These are phyloP conservation scores for Aspergillus candidus DNA, from an alignment of 2,329 filamentous ascomycete species.

Conservation along the genomic window DNA sequence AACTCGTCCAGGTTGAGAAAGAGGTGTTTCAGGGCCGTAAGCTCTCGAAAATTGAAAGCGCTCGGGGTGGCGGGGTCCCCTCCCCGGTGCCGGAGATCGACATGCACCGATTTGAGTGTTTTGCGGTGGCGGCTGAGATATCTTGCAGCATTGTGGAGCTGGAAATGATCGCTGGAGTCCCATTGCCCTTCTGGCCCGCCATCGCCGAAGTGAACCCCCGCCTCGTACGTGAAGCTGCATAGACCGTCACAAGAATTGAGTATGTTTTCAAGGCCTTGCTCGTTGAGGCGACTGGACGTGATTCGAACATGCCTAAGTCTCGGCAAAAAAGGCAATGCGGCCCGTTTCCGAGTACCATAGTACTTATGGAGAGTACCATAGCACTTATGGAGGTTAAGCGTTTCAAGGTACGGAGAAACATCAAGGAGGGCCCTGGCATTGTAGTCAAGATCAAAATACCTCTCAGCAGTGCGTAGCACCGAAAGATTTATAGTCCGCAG, in stretches of 20 bases:
- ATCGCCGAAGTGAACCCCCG: not conserved
- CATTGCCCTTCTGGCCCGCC: not conserved
- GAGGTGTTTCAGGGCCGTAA: constrained; percentile 2
- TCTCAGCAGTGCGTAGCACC: not conserved
- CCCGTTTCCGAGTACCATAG: not conserved
- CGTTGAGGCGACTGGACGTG: constrained; percentile 2
- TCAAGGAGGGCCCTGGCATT: not conserved
- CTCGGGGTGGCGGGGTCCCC: not conserved
- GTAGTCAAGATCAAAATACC: not conserved
- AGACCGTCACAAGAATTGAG: constrained; percentile 3
- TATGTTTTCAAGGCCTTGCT: constrained; percentile 1
- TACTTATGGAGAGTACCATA: constrained; percentile 1
- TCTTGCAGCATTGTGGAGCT: not conserved
- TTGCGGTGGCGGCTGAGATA: constrained; percentile 1
- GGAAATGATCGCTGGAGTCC: not conserved
- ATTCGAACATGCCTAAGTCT: constrained; percentile 4
- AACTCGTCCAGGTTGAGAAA: constrained; percentile 3
- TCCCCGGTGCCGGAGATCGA: constrained; percentile 1
- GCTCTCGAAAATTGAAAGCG: not conserved
- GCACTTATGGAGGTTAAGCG: constrained; percentile 8
- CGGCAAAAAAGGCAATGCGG: constrained; percentile 1
- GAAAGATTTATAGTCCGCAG: not conserved
- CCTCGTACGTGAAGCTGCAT: constrained; percentile 5
- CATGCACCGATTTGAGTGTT: constrained; percentile 2
- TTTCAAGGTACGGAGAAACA: constrained; percentile 1